Evolutionary conservation across 2,329 filamentous ascomycete genomes (phyloP).

Genomic region (Alternaria consortialis): DNA sequence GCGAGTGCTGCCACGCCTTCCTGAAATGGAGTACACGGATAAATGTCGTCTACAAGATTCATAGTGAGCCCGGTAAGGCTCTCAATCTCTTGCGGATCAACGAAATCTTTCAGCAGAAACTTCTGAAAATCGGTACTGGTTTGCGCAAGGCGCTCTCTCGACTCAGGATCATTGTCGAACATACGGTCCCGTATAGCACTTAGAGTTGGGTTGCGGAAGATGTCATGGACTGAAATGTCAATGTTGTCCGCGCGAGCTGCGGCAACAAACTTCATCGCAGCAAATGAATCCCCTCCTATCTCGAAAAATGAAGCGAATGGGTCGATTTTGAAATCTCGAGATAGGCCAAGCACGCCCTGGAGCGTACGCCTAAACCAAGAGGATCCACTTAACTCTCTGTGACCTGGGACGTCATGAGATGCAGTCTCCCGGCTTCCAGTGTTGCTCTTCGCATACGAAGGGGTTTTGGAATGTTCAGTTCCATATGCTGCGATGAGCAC

Average conservation of each 20-base stretch:
- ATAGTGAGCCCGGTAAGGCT: not conserved
- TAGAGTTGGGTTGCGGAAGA: not conserved
- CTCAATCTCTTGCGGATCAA: not conserved
- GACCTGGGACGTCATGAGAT: not conserved
- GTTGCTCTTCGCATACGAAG: not conserved
- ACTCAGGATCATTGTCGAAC: not conserved
- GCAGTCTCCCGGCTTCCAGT: not conserved
- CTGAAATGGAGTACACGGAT: slow-evolving; percentile 65
- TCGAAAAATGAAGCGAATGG: slow-evolving; percentile 46
- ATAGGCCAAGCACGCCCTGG: not conserved
- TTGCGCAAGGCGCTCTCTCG: not conserved
- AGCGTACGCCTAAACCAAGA: not conserved
- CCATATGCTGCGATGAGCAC: not conserved
- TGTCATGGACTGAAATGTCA: not conserved
- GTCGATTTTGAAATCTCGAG: not conserved
- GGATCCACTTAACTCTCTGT: not conserved
- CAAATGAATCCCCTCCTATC: slow-evolving; percentile 55
- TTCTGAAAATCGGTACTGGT: not conserved
- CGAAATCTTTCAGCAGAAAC: not conserved
- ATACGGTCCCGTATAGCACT: not conserved
- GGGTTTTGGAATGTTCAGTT: not conserved
- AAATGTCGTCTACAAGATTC: slow-evolving; percentile 57
- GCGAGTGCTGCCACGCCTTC: slow-evolving; percentile 54
- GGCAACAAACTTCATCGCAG: slow-evolving; percentile 46
- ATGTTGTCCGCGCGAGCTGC: not conserved